A percentile compares a stretch with the other conserved stretches of the same genome.
These are phyloP conservation scores for Petunia hybrid DNA, from an alignment of 305 asterid genomes.

Conservation along the genomic window DNA sequence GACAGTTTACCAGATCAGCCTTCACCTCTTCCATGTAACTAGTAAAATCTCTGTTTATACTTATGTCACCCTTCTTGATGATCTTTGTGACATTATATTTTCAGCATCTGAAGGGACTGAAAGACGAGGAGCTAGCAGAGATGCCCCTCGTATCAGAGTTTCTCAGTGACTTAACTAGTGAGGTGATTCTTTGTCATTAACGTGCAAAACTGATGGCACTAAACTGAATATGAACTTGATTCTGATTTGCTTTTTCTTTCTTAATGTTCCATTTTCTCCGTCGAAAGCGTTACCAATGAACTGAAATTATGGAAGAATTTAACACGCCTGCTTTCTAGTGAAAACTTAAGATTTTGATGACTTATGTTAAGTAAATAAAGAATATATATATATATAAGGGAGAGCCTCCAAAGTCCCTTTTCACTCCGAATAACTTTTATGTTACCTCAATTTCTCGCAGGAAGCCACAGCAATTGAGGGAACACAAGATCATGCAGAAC, in stretches of 20 bases:
- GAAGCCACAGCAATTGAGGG: slow-evolving; percentile 45
- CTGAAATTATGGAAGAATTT: background rate
- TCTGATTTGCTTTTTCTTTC: background rate
- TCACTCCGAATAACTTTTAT: background rate
- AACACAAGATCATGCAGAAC: slow-evolving; percentile 48
- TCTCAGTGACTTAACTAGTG: slow-evolving; percentile 61
- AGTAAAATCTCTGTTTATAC: background rate
- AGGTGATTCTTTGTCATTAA: slow-evolving; percentile 52
- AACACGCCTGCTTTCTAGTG: background rate
- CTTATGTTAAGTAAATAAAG: background rate
- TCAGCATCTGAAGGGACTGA: slow-evolving; percentile 76
- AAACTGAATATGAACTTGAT: background rate
- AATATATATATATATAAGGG: background rate
- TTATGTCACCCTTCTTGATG: background rate
- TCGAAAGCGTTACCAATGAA: background rate
- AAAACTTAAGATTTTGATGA: background rate
- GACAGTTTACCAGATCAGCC: background rate
- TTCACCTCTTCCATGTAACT: background rate
- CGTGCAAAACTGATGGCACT: background rate
- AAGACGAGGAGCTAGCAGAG: slow-evolving; percentile 79
- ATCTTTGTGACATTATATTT: background rate
- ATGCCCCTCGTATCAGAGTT: slow-evolving; percentile 69
- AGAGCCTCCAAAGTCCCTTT: background rate
- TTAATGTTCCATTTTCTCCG: too few species aligned
- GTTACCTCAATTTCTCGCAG: slow-evolving; percentile 44